Base-by-base conservation (phyloP, 352 stramenopile species). In the Phytophthora rubi region DNA sequence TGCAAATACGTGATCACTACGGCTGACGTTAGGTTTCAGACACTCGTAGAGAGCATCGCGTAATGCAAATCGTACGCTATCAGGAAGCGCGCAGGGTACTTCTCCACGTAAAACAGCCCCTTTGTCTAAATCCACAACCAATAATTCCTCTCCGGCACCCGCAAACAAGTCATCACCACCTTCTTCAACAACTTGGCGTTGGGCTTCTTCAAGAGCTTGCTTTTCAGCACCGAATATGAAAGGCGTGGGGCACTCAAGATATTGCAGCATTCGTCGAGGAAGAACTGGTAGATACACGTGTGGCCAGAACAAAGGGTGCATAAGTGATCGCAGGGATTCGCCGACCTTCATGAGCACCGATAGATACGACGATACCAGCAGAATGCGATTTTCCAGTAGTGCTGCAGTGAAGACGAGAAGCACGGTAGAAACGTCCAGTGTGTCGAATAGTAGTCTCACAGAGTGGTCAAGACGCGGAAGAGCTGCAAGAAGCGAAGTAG, bases 281-380 rank as follows among this genome's bases (percentile, higher is more conserved):
- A 97, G 76, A 44, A 97, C 79, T 0, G 88, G 90, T 6, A 93
- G 68, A 67, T 96, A 97, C 47, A 96, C 86, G 58, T 97, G 91
- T 26, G 90, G 88, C 91, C 91, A 97, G 16, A 87, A 73, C 16
- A 97, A 64, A 5, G 91, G 91, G 37, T 91, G 91, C 80, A 97
- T 89, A n/a, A 97, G 81, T 26, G 87, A 77, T 53, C 86, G 86
- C 32, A 96, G 68, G 0, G 88, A 86, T 62, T 96, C 90, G 57
- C 75, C 77, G 15, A 91, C 86, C 53, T 92, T 93, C 77, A 94
- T 90, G 37, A 96, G 72, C 61, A 94, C 87, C 1, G 89, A 95
- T 10, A 90, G 65, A 65, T 93, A 88, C 1, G 81, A 92, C 23
- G 89, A 96, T 8, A 95, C 79, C 57, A 96, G 80, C 37, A 96